phyloP scores from a whole-genome alignment of 2,329 filamentous ascomycete species.

The Ophiostoma australiae region DNA sequence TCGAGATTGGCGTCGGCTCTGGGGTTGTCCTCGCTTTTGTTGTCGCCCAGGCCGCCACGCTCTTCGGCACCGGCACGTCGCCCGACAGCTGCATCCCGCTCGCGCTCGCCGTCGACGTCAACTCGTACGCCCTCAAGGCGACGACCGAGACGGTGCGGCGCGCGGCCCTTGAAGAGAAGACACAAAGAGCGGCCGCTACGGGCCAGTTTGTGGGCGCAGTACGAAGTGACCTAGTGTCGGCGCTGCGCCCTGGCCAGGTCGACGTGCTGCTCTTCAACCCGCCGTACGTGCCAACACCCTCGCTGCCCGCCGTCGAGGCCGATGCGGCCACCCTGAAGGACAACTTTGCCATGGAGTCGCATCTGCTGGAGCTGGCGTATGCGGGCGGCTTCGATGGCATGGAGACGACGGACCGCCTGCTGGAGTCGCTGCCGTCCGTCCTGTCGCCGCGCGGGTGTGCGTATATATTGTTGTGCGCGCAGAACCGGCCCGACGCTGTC shows the following conservation, averaged over 20 bases:
- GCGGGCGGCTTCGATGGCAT: conserved; percentile 87
- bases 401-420: conserved; percentile 80
- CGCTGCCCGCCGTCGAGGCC: conserved; percentile 53
- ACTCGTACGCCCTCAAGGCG: conserved; percentile 73
- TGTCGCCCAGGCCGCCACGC: conserved; percentile 63
- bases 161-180: conserved; percentile 35
- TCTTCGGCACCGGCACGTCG: conserved; percentile 60
- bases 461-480: conserved; percentile 83
- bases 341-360: conserved; percentile 72
- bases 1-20: conserved; percentile 87
- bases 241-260: conserved; percentile 55
- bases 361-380: conserved; percentile 79
- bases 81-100: conserved; percentile 48
- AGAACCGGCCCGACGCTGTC: conserved; percentile 67
- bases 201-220: conserved; percentile 58
- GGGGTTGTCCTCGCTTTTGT: conserved; percentile 90
- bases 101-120: conserved; percentile 77
- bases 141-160: conserved; percentile 63
- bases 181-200: conserved; percentile 5
- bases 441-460: conserved; percentile 68
- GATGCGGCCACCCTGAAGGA: neutral
- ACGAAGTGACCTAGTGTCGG: conserved; percentile 63
- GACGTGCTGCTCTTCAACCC: conserved; percentile 96
- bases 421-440: conserved; percentile 62
- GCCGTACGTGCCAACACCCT: conserved; percentile 85